Conservation (phyloP, 2,329 filamentous ascomycete genomes). For the Cercospora sp. region DNA sequence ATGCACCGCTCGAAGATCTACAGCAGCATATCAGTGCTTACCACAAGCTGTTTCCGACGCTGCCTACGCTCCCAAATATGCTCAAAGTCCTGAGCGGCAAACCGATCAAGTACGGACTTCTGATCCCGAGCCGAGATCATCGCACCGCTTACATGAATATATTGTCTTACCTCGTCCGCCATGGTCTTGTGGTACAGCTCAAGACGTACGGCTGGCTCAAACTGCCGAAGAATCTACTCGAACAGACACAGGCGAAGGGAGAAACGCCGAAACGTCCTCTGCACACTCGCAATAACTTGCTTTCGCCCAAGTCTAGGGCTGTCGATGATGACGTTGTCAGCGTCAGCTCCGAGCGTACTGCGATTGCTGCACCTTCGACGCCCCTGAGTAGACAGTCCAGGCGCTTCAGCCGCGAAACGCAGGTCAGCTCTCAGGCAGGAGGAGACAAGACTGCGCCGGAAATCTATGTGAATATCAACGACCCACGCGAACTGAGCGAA, state of each 20-base stretch:
- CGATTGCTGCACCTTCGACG: constrained; percentile 22
- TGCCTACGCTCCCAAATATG: constrained; percentile 82
- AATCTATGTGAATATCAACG: constrained; percentile 23
- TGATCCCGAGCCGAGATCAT: constrained; percentile 85
- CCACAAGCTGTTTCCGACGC: constrained; percentile 75
- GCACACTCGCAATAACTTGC: constrained; percentile 24
- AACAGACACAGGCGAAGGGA: neutral
- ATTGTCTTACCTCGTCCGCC: constrained; percentile 87
- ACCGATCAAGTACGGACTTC: constrained; percentile 77
- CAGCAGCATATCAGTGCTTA: constrained; percentile 70
- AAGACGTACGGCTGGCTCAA: constrained; percentile 84
- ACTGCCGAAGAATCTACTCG: constrained; percentile 64
- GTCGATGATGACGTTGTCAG: constrained; percentile 34
- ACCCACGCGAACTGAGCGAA: constrained; percentile 24
- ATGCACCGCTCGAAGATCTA: constrained; percentile 75
- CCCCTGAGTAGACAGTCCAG: constrained; percentile 15
- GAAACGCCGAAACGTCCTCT: constrained; percentile 14
- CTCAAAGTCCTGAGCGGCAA: constrained; percentile 78
- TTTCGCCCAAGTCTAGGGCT: constrained; percentile 31
- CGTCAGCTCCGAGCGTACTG: constrained; percentile 32
- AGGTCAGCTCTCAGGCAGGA: constrained; percentile 3
- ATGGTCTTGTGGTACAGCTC: constrained; percentile 91
- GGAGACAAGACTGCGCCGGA: neutral
- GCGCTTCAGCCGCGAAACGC: constrained; percentile 19
- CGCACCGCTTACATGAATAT: constrained; percentile 86